phyloP scores from a whole-genome alignment of 2,329 filamentous ascomycete genomes.

The Beauveria asiatica region DNA sequence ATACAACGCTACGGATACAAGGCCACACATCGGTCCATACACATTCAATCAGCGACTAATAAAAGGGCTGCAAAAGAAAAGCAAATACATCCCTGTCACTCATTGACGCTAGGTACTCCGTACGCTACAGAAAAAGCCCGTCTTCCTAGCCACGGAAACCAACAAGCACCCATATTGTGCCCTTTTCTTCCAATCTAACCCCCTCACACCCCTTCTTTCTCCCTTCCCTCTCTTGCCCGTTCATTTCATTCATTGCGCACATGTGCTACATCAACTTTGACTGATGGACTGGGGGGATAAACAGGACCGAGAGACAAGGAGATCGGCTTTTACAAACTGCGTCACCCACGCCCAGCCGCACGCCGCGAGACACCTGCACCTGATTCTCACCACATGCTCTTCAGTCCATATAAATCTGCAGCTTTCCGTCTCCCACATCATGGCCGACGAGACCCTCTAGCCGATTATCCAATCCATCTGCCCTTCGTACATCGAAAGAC shows the following conservation, averaged over 20 bases:
- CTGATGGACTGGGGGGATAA: not conserved
- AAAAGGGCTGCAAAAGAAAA: not conserved
- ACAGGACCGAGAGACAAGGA: not conserved
- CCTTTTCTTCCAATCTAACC: not conserved
- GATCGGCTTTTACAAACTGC: not conserved
- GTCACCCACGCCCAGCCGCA: not conserved
- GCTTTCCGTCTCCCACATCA: not conserved
- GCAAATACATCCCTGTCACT: not conserved
- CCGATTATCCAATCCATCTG: not conserved
- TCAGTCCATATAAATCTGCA: slow-evolving; percentile 3
- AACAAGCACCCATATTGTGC: slow-evolving; percentile 4
- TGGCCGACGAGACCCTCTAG: not conserved
- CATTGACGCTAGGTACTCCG: not conserved
- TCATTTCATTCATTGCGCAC: not conserved
- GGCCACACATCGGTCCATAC: not conserved
- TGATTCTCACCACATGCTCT: not conserved
- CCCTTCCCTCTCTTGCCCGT: not conserved
- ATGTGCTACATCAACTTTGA: not conserved
- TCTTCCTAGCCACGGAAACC: not conserved
- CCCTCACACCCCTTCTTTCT: not conserved
- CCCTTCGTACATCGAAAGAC: not conserved
- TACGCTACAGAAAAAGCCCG: not conserved
- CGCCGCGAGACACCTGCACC: not conserved
- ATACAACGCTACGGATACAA: not conserved
- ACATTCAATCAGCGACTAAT: not conserved